Evolutionary conservation across 2,329 filamentous ascomycete genomes (phyloP), one percentile per base, ranked within the genome.

Genomic region (Pseudogymnoascus sp.): DNA sequence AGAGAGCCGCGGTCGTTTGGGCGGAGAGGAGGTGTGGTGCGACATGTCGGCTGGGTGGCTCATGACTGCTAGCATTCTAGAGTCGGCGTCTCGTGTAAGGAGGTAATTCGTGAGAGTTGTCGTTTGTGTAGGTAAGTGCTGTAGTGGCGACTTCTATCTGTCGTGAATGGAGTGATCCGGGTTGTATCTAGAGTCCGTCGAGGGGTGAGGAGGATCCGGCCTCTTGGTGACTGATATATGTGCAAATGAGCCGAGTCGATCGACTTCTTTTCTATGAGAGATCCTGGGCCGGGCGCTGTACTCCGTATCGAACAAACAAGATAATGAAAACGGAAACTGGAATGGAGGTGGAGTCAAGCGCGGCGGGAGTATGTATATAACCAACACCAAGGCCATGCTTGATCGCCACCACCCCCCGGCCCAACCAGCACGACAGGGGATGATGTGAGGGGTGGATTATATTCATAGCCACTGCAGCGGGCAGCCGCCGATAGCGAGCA

Each of bases 1-100:
- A 62, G 82, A 83, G 66, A 87, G 75, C 70, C 83, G 78, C 2
- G 85, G 84, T 71, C 72, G 66, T 61, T 73, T 73, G n/a, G 69
- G 67, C 29, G 72, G 67, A 26, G 70, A 71, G 11, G 68, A 67
- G 21, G 40, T 44, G 19, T 44, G 40, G 19, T 44, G 40, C 40
- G 40, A 44, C 40, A 44, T 44, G 40, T 44, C 40, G 40, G 40
- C 40, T 44, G 13, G 40, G 40, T 44, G 40, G 40, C 40, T 44
- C 40, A 44, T 44, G 40, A 44, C 40, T 44, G 40, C 40, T 44
- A 44, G 40, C 40, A 44, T 44, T 23, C 40, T 44, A 44, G 40
- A 44, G 40, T 44, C 40, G 19, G 40, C 19, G 19, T 44, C 19
- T 44, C 2, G 40, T 44, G 3, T 23, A 7, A 44, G 11, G 40